Conservation (phyloP, 1,139 yeast genomes). For the Geotrichum cucujoidarum region DNA sequence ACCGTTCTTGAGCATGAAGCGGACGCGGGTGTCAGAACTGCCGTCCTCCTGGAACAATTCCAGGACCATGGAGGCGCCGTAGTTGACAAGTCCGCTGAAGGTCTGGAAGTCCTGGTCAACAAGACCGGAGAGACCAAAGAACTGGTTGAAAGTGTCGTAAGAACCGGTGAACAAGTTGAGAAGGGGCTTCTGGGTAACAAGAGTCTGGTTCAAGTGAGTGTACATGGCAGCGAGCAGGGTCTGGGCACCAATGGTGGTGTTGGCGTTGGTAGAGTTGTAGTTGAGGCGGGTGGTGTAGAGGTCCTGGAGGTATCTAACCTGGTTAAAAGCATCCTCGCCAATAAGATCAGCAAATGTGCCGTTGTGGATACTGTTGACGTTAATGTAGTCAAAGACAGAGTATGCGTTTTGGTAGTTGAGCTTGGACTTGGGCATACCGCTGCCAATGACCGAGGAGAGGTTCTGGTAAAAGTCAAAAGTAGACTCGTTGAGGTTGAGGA, state of each 20-base stretch:
- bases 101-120: constrained; percentile 29
- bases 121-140: constrained; percentile 37
- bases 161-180: constrained; percentile 43
- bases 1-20: constrained; percentile 44
- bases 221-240: constrained; percentile 37
- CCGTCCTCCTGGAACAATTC: constrained; percentile 35
- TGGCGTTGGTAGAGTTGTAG: constrained; percentile 32
- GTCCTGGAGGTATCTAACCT: constrained; percentile 39
- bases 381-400: constrained; percentile 39
- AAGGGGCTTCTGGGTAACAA: constrained; percentile 35
- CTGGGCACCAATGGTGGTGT: constrained; percentile 40
- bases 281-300: constrained; percentile 38
- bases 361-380: constrained; percentile 41
- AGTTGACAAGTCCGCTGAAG: constrained; percentile 44
- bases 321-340: constrained; percentile 31
- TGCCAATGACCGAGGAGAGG: constrained; percentile 28
- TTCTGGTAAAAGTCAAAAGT: constrained; percentile 38
- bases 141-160: constrained; percentile 41
- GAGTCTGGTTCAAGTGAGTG: constrained; percentile 37
- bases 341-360: constrained; percentile 35
- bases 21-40: constrained; percentile 34
- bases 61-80: constrained; percentile 42
- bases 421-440: constrained; percentile 27
- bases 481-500: constrained; percentile 34
- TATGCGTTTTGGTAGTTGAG: constrained; percentile 40